Conservation (phyloP, 2,329 filamentous ascomycete species). For the Polytolypa hystricis region DNA sequence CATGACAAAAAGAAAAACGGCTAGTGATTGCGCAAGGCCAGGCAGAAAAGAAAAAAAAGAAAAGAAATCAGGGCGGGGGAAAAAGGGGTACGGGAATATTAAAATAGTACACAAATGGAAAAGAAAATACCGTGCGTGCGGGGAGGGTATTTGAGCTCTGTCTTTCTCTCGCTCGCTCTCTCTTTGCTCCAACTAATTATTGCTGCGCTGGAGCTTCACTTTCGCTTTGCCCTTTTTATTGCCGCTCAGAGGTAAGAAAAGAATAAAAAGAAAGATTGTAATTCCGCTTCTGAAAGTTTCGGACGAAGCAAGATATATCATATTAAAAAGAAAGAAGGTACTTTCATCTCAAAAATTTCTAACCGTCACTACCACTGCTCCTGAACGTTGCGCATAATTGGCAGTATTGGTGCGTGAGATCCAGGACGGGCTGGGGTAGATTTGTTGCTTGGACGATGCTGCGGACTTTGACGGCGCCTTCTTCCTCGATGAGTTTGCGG, state of each 20-base stretch:
- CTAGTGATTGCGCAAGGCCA: neutral
- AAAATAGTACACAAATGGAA: no score
- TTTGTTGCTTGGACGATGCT: constrained; percentile 96
- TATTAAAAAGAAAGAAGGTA: neutral
- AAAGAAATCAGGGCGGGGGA: constrained; percentile 1
- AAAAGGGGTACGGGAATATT: neutral
- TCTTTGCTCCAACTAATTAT: no score
- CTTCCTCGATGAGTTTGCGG: constrained; percentile 88
- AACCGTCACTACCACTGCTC: constrained; percentile 84
- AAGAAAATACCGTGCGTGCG: no score
- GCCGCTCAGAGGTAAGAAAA: no score
- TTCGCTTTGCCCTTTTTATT: no score
- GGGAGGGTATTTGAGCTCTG: no score
- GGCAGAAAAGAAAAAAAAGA: constrained; percentile 1
- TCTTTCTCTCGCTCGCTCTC: no score
- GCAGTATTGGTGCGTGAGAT: constrained; percentile 92
- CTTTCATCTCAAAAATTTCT: no score
- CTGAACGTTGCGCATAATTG: constrained; percentile 88
- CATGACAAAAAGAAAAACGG: constrained; percentile 8
- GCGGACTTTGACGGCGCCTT: constrained; percentile 91
- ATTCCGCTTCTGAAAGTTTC: no score
- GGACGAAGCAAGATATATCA: no score
- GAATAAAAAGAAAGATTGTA: no score
- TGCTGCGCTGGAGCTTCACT: no score
- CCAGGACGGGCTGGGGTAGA: constrained; percentile 81